Evolutionary conservation across 1,139 yeast genomes (phyloP).

Genomic region (Zygoascus meyerae): DNA sequence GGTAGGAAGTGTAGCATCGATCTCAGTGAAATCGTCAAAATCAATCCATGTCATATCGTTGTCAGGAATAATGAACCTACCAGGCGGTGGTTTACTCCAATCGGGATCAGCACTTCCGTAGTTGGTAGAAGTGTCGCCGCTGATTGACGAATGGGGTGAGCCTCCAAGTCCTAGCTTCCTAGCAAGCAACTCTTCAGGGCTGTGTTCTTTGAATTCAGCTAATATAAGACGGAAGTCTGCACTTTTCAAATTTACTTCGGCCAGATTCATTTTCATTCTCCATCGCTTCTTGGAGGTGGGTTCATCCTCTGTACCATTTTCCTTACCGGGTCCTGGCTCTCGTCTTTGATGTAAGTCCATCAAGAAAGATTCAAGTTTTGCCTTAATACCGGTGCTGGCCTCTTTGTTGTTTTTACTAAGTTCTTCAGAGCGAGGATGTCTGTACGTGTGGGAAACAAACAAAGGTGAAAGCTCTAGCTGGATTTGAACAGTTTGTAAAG

Average conservation of each 20-base stretch:
- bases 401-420: slow-evolving; percentile 43
- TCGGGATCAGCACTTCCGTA: slow-evolving; percentile 14
- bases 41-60: slow-evolving; percentile 70
- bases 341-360: slow-evolving; percentile 84
- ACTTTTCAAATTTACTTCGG: slow-evolving; percentile 63
- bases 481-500: slow-evolving; percentile 74
- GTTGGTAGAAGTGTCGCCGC: slow-evolving; percentile 12
- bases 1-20: slow-evolving; percentile 40
- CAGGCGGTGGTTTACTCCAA: slow-evolving; percentile 19
- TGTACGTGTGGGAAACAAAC: slow-evolving; percentile 64
- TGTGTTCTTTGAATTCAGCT: slow-evolving; percentile 59
- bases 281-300: slow-evolving; percentile 45
- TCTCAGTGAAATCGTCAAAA: slow-evolving; percentile 70
- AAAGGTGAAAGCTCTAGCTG: slow-evolving; percentile 68
- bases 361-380: slow-evolving; percentile 55
- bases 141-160: slow-evolving; percentile 16
- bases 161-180: slow-evolving; percentile 24
- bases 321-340: slow-evolving; percentile 45
- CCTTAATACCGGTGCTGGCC: slow-evolving; percentile 75
- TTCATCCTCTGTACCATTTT: not conserved
- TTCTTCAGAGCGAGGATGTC: slow-evolving; percentile 46
- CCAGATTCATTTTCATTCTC: slow-evolving; percentile 66
- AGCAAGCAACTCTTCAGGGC: slow-evolving; percentile 45
- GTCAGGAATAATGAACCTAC: slow-evolving; percentile 38
- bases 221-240: slow-evolving; percentile 69